phyloP scores from a whole-genome alignment of 768 basidiomycete species.

The Kwoniella europaea region DNA sequence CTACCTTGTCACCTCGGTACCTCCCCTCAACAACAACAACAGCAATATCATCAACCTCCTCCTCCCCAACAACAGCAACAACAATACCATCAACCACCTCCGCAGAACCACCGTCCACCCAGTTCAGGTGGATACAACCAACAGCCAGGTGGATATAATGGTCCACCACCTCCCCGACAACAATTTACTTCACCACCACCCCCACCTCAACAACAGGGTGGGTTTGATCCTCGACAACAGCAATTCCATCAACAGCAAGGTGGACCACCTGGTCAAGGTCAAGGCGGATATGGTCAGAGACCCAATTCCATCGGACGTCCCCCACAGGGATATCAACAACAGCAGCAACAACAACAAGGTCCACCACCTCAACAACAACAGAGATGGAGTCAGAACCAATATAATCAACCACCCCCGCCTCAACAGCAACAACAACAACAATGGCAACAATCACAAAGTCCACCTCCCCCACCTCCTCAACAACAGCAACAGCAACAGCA shows the following conservation, averaged over 20 bases:
- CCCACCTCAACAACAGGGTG: slow-evolving; percentile 19
- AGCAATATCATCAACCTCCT: slow-evolving; percentile 13
- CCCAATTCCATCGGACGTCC: slow-evolving; percentile 13
- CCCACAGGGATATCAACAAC: slow-evolving; percentile 25
- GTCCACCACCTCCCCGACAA: slow-evolving; percentile 25
- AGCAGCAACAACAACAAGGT: slow-evolving; percentile 30
- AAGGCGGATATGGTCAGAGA: slow-evolving; percentile 16
- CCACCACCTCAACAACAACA: slow-evolving; percentile 24
- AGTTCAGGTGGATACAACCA: not conserved
- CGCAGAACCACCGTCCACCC: not conserved
- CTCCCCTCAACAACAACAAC: slow-evolving; percentile 25
- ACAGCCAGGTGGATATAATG: slow-evolving; percentile 20
- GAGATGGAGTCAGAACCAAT: slow-evolving; percentile 14
- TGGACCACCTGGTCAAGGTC: slow-evolving; percentile 11
- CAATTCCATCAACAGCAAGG: slow-evolving; percentile 31
- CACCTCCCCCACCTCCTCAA: slow-evolving; percentile 16
- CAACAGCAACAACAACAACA: slow-evolving; percentile 22
- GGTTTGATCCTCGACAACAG: slow-evolving; percentile 14
- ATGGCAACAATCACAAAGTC: slow-evolving; percentile 13
- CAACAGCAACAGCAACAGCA: slow-evolving; percentile 19
- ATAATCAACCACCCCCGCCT: slow-evolving; percentile 26
- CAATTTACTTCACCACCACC: slow-evolving; percentile 19
- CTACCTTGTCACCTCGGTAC: not conserved
- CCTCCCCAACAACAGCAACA: slow-evolving; percentile 23
- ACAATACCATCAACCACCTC: not conserved